Evolutionary conservation across 1,139 yeast genomes (phyloP).

Genomic region (Ogataea hybrid): DNA sequence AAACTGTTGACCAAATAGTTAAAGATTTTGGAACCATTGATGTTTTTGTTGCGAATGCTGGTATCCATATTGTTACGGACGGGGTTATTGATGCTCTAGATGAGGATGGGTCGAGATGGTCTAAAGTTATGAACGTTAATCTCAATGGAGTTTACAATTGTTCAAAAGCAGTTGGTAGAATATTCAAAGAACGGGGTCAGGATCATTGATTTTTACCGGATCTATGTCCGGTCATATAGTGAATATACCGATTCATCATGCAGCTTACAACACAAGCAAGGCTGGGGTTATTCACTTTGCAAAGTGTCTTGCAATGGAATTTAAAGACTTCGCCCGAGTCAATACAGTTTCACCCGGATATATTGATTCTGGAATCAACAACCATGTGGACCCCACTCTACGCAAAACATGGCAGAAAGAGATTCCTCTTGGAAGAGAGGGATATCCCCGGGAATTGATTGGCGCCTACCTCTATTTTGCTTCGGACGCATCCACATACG

Average conservation of each 20-base stretch:
- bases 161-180: constrained; percentile 57
- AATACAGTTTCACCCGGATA: constrained; percentile 85
- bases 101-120: constrained; percentile 47
- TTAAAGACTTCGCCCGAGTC: constrained; percentile 86
- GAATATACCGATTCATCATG: constrained; percentile 81
- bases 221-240: constrained; percentile 92
- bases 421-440: constrained; percentile 81
- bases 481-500: constrained; percentile 78
- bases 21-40: constrained; percentile 74
- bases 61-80: constrained; percentile 79
- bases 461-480: constrained; percentile 87
- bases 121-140: constrained; percentile 50
- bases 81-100: constrained; percentile 44
- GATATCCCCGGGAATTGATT: constrained; percentile 68
- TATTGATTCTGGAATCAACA: constrained; percentile 65
- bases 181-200: constrained; percentile 66
- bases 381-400: constrained; percentile 49
- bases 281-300: constrained; percentile 79
- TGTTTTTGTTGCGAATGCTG: constrained; percentile 85
- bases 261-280: constrained; percentile 87
- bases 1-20: constrained; percentile 53
- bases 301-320: constrained; percentile 80
- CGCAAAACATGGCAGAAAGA: constrained; percentile 63
- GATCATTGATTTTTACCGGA: constrained; percentile 78
- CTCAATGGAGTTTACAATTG: constrained; percentile 58